Percentiles rank a stretch among this genome's conserved stretches.
phyloP scores from a whole-genome alignment of 2,329 filamentous ascomycete species.

The Scedosporium boydii region DNA sequence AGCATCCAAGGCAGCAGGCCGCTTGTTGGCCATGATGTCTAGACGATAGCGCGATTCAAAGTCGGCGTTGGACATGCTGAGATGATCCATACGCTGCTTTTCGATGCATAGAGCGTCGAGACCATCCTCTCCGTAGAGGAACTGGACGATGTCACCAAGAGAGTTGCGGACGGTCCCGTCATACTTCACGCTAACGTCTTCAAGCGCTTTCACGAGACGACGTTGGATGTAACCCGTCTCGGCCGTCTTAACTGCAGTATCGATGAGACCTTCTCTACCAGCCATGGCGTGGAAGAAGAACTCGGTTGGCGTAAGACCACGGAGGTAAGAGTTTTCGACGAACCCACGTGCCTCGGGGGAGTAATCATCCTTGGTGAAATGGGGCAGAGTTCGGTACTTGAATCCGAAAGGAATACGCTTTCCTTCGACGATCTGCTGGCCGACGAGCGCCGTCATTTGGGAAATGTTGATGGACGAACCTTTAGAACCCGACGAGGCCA shows the following conservation, averaged over 20 bases:
- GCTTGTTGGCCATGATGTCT: constrained; percentile 66
- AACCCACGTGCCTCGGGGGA: constrained; percentile 95
- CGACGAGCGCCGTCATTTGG: constrained; percentile 96
- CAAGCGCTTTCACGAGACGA: constrained; percentile 93
- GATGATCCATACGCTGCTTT: constrained; percentile 79
- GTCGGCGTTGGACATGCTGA: constrained; percentile 66
- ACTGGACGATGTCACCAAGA: constrained; percentile 90
- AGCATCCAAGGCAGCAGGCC: constrained; percentile 35
- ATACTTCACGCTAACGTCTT: constrained; percentile 96
- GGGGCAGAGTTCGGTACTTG: constrained; percentile 92
- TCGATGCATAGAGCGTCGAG: constrained; percentile 91
- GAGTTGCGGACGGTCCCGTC: constrained; percentile 97
- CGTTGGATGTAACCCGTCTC: constrained; percentile 99
- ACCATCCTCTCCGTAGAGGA: constrained; percentile 95
- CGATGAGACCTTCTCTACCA: constrained; percentile 98
- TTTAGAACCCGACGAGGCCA: constrained; percentile 95
- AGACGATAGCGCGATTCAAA: constrained; percentile 78
- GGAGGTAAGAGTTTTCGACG: constrained; percentile 96
- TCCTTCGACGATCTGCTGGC: constrained; percentile 95
- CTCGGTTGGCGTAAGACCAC: constrained; percentile 87
- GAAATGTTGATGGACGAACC: constrained; percentile 99
- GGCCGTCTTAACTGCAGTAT: constrained; percentile 98
- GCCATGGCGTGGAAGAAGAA: constrained; percentile 99
- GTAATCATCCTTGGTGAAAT: constrained; percentile 99
- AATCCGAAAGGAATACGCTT: constrained; percentile 99